Base-by-base conservation (phyloP, 2,329 filamentous ascomycete genomes). In the Thelonectria olida region DNA sequence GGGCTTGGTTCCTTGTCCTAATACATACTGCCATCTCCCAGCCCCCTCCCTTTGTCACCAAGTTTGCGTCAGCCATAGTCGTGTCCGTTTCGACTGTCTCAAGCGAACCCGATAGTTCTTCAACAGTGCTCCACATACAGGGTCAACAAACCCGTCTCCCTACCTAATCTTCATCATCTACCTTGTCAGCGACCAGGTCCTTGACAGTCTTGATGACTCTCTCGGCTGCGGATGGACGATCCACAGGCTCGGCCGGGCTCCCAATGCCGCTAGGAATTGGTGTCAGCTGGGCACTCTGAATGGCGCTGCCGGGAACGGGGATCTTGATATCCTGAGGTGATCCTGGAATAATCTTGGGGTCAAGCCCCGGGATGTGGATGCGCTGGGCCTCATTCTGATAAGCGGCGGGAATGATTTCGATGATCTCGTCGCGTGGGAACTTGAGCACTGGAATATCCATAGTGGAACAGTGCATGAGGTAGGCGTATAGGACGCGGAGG, bases 401-500 rank as follows among this genome's bases (percentile, higher is more conserved):
- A 28, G 93, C 95, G 17, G 95, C 94, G 3, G 96, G 96, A 61
- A 98, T 96, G 74, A 99, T 97, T 83, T 99, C 96, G 68, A 99
- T 97, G 74, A 99, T 98, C 76, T 99, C 93, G 74, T 99, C 91
- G 42, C 96, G 91, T 4, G 96, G 96, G 73, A 99, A 99, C 67
- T 93, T 92, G 63, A 99, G 87, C 69, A 90, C 91, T 4, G 96
- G 96, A 64, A 99, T 99, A 73, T 97, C 93, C 77, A 91, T 91
- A 8, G 96, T 94, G 75, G 95, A 96, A 80, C 96, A 98, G 70
- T 97, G 96, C 96, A 99, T 99, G 38, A 99, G 84, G 78, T 99
- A 99, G 22, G 94, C 94, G 75, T 99, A 99, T 4, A 99, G 85
- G 22, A 99, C 96, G 42, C 96, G 92, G 47, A 99, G 85, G n/a